phyloP scores from a whole-genome alignment of 805 yeast species.

The Danielia reshetovae region DNA sequence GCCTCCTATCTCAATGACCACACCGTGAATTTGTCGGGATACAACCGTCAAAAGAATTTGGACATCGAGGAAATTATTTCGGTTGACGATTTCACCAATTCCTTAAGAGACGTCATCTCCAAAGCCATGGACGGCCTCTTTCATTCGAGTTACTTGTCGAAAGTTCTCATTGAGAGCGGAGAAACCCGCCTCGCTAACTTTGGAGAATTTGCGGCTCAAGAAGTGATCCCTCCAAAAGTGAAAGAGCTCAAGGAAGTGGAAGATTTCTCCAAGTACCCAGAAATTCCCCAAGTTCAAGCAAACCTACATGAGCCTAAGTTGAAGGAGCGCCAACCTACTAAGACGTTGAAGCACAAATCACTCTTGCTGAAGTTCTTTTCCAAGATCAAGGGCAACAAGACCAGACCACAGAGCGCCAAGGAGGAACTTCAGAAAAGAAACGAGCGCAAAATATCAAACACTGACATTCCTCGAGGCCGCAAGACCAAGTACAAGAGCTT shows the following conservation, averaged over 20 bases:
- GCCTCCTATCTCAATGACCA: constrained; percentile 38
- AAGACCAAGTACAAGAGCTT: constrained; percentile 18
- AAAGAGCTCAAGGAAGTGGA: not conserved
- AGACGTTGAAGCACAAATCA: not conserved
- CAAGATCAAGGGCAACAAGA: constrained; percentile 1
- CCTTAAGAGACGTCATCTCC: constrained; percentile 21
- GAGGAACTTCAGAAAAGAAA: constrained; percentile 1
- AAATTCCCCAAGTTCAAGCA: not conserved
- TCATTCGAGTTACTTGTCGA: constrained; percentile 21
- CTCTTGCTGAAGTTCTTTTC: not conserved
- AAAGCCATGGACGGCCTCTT: constrained; percentile 19
- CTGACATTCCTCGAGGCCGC: constrained; percentile 23
- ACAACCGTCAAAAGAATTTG: constrained; percentile 8
- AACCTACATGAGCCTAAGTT: not conserved
- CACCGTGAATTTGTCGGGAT: constrained; percentile 11
- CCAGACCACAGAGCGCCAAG: constrained; percentile 5
- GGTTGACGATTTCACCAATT: constrained; percentile 17
- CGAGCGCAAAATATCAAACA: constrained; percentile 13
- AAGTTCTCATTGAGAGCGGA: constrained; percentile 9
- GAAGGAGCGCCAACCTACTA: not conserved
- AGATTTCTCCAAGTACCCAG: too few species aligned
- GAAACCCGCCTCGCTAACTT: constrained; percentile 2
- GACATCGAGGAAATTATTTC: constrained; percentile 21
- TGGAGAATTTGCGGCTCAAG: not conserved
- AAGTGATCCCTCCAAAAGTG: not conserved